Percentiles rank a stretch among this genome's conserved stretches.
phyloP scores from a whole-genome alignment of 164 flowering plant species.

The Kingdonia uniflora region DNA sequence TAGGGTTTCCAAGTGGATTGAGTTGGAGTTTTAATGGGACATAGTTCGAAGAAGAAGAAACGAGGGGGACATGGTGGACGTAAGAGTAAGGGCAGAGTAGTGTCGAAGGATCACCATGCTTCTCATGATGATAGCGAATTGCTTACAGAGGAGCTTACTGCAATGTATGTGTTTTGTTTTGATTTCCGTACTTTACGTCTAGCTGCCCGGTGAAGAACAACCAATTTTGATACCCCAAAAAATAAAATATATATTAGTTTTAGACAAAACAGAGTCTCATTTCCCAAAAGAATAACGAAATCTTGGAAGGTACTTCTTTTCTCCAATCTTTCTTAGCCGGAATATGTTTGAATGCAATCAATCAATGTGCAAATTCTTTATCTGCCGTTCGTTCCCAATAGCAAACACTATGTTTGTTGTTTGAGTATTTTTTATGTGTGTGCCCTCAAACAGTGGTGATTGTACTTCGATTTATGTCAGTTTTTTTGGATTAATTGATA shows the following conservation, averaged over 20 bases:
- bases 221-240: not conserved
- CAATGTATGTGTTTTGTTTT: constrained; percentile 26
- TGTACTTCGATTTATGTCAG: not conserved
- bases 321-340: too few species aligned
- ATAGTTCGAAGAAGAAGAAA: constrained; percentile 52
- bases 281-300: too few species aligned
- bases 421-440: not conserved
- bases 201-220: not conserved
- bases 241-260: too few species aligned
- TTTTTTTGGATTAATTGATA: constrained; percentile 6
- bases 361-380: not conserved
- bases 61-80: constrained; percentile 23
- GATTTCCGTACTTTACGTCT: not conserved
- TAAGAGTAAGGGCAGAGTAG: constrained; percentile 29
- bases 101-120: constrained; percentile 27
- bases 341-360: not conserved
- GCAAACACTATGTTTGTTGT: not conserved
- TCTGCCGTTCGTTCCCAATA: not conserved
- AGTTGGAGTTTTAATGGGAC: constrained; percentile 36
- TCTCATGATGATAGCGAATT: constrained; percentile 27
- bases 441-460: not conserved
- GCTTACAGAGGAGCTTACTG: constrained; percentile 49
- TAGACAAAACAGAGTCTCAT: not conserved
- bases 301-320: too few species aligned
- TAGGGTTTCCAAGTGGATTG: too few species aligned